Evolutionary conservation across 305 asterid genomes (phyloP), one percentile per base, ranked within the genome.

Genomic region (Rubia tinctorum): DNA sequence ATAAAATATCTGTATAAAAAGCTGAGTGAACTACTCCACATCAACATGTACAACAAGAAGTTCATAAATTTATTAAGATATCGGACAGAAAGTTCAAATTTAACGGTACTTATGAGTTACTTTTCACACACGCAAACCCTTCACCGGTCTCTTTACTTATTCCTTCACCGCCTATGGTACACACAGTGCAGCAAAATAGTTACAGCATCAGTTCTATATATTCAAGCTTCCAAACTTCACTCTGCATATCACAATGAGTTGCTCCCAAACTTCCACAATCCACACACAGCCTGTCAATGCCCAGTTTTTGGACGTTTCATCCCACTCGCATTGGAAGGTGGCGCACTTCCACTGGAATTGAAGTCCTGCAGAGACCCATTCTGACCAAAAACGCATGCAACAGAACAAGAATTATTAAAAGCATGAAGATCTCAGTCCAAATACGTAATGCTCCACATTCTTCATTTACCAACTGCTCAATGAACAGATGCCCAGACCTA

Each of bases 251-350:
- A 47, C 68, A 68, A 62, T 51, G 23, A 63, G 53, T 64, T 8
- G 55, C 64, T 71, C 71, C 44, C 75, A 73, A 79, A 64, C 83
- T 72, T 66, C 39, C 39, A 27, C 30, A 27, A 27, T 27, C 30
- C 30, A 27, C 39, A 34, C 5, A 34, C 5, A 34, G 3, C 39
- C 39, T 34, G 39, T 34, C 70, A 95, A 47, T 91, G 91, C 75
- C 95, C 98, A 43, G 97, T 92, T 85, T 92, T 95, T 53, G 99
- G 94, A 76, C 98, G 98, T 80, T 95, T 95, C 99, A 95, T 87
- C 75, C 97, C 97, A 66, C 91, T 88, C 60, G 88, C 83, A 82
- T 89, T 92, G 86, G 92, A 94, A 75, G 98, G 98, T 11, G 98
- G 92, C 69, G 86, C 84, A 20, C 98, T 94, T 25, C 96, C 95